Percentiles rank a stretch among this genome's conserved stretches.
Evolutionary conservation across 257 asterid genomes (phyloP).

Genomic region (Knoxia roxburghii): DNA sequence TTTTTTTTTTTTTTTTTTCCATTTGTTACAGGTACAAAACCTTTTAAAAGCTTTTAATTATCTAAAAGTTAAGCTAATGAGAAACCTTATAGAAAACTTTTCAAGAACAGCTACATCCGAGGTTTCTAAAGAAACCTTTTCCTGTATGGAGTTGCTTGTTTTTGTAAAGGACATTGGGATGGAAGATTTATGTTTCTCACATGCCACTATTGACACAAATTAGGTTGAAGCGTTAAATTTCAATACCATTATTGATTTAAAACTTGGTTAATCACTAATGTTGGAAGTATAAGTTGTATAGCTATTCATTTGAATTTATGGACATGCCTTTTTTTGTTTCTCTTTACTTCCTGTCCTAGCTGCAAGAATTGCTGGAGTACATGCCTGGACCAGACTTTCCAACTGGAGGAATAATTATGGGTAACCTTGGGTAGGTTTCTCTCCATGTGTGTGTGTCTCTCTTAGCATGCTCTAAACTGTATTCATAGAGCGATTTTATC

Average conservation of each 20-base stretch:
- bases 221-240: not conserved
- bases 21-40: not conserved
- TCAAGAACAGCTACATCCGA: not conserved
- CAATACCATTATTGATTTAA: not conserved
- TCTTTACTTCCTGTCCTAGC: constrained; percentile 32
- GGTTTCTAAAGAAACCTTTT: not conserved
- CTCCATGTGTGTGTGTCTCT: constrained; percentile 7
- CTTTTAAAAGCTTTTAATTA: not conserved
- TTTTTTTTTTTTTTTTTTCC: not conserved
- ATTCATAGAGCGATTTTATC: not conserved
- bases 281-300: not conserved
- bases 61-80: not conserved
- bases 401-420: constrained; percentile 96
- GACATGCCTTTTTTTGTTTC: not conserved
- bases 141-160: not conserved
- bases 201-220: not conserved
- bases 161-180: not conserved
- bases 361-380: constrained; percentile 94
- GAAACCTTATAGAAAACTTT: not conserved
- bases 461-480: not conserved
- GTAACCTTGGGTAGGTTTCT: constrained; percentile 72
- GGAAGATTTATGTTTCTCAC: not conserved
- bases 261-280: not conserved
- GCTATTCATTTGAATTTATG: not conserved
- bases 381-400: constrained; percentile 99